Percentiles rank a stretch among this genome's conserved stretches.
phyloP scores from a whole-genome alignment of 2,329 filamentous ascomycete species.

The Penicillium psychrosexuale region DNA sequence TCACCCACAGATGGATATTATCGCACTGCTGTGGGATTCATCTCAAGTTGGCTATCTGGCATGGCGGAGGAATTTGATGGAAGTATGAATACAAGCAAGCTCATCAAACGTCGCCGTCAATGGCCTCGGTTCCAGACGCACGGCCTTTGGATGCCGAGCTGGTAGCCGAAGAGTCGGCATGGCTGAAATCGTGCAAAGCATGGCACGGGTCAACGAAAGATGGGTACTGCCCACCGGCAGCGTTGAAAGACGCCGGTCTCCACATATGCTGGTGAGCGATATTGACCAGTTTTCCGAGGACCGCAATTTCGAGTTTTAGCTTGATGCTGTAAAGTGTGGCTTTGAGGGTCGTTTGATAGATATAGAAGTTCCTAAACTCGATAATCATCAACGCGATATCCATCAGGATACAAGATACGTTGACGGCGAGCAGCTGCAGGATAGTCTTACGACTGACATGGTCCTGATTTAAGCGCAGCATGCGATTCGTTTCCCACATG shows the following conservation, averaged over 20 bases:
- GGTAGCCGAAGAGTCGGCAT: conserved; percentile 11
- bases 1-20: not conserved
- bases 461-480: conserved; percentile 26
- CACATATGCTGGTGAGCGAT: conserved; percentile 29
- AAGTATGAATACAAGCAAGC: not conserved
- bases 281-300: conserved; percentile 48
- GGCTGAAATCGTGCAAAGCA: conserved; percentile 15
- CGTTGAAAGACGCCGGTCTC: conserved; percentile 13
- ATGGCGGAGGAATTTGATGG: not conserved
- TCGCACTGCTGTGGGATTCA: not conserved
- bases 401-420: conserved; percentile 47
- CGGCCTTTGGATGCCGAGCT: conserved; percentile 17
- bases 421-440: conserved; percentile 55
- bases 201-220: conserved; percentile 24
- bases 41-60: not conserved
- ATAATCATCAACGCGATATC: conserved; percentile 45
- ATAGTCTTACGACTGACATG: conserved; percentile 36
- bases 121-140: conserved; percentile 13
- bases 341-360: conserved; percentile 41
- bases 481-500: conserved; percentile 50
- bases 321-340: conserved; percentile 32
- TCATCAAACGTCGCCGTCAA: conserved; percentile 7
- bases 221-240: conserved; percentile 14
- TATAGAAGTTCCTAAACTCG: conserved; percentile 40
- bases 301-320: conserved; percentile 54